These are phyloP conservation scores for Hypocreales sp. DNA, from an alignment of 2,329 filamentous ascomycete species.

Conservation along the genomic window DNA sequence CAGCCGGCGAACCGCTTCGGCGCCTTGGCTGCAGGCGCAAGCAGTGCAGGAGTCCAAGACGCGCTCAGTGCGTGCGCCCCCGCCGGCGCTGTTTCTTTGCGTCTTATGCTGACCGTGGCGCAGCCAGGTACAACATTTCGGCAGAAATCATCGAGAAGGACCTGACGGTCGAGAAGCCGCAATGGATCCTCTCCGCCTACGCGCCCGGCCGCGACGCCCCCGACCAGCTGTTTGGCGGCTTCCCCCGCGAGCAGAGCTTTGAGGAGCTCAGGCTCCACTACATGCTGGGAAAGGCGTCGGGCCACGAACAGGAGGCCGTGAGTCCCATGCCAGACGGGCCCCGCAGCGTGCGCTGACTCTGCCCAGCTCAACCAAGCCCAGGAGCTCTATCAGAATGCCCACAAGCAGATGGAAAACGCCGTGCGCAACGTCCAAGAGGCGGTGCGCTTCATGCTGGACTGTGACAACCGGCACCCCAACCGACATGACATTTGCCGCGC, in stretches of 20 bases:
- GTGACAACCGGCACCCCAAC: slow-evolving; percentile 59
- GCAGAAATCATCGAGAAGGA: slow-evolving; percentile 47
- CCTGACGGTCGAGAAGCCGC: slow-evolving; percentile 53
- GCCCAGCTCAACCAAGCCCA: slow-evolving; percentile 43
- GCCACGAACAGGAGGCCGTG: slow-evolving; percentile 41
- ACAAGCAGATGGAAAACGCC: slow-evolving; percentile 58
- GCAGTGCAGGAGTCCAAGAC: slow-evolving; percentile 9
- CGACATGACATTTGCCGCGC: slow-evolving; percentile 47
- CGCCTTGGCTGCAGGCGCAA: slow-evolving; percentile 21
- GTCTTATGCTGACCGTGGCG: slow-evolving; percentile 4
- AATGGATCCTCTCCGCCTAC: slow-evolving; percentile 81
- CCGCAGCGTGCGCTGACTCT: no score
- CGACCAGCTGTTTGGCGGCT: slow-evolving; percentile 69
- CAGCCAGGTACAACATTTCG: slow-evolving; percentile 34
- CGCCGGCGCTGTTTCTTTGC: no score
- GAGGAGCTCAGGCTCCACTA: slow-evolving; percentile 79
- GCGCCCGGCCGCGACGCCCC: slow-evolving; percentile 64
- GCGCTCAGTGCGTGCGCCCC: no score
- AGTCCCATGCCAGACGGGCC: no score
- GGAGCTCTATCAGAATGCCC: slow-evolving; percentile 45
- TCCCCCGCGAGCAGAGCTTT: slow-evolving; percentile 65
- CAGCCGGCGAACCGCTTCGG: slow-evolving; percentile 40
- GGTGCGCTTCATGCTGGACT: slow-evolving; percentile 50
- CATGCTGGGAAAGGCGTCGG: slow-evolving; percentile 38
- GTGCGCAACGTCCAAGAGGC: slow-evolving; percentile 57